Base-by-base conservation (phyloP, 192 early-diverging fungal species). In the Gamsiella multidivaricata region DNA sequence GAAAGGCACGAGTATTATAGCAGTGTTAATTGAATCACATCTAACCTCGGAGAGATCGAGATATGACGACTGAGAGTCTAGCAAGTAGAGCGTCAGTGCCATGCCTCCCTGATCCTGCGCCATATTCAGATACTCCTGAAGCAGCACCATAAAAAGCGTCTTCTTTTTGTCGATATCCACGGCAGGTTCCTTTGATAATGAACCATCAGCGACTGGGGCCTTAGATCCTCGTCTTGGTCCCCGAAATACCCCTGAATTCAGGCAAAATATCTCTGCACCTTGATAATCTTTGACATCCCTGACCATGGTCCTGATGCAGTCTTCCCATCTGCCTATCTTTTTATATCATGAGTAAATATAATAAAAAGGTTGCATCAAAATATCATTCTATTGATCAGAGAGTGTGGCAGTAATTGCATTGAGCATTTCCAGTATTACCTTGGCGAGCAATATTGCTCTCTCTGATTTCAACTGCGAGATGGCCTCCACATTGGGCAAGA, bases 51-150 rank as follows among this genome's bases (percentile, higher is more conserved):
- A 52, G 14, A 80, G 62, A 42, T 88, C 82, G 15, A 88, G 42
- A 57, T 85, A 87, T n/a, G 80, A 54, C 6, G 84, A 86, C 51
- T 88, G 85, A 1, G 82, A 84, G 50, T 85, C 87, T 20, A 88
- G 69, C 15, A 88, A 65, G 18, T 10, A 17, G 25, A 72, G 49
- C 9, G 39, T 54, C 8, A 80, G 52, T 3, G 17, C 55, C 34
- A 64, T 42, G 6, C 52, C 54, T 25, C 61, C 58, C 47, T 88
- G 81, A 52, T 70, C 56, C 36, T 85, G 72, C 28, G 83, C 54
- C 18, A 86, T 81, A 12, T 61, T 29, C 5, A 88, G 68, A 55
- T 87, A 88, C 28, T 85, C 82, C 54, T 82, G 68, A 20, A 88
- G 60, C 15, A 88, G 64, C 29, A 74, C 54, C 67, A 84, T 82